Percentiles rank a stretch among this genome's conserved stretches.
Conservation (phyloP, 169 alveolate species). For the Cryptosporidium parvum region DNA sequence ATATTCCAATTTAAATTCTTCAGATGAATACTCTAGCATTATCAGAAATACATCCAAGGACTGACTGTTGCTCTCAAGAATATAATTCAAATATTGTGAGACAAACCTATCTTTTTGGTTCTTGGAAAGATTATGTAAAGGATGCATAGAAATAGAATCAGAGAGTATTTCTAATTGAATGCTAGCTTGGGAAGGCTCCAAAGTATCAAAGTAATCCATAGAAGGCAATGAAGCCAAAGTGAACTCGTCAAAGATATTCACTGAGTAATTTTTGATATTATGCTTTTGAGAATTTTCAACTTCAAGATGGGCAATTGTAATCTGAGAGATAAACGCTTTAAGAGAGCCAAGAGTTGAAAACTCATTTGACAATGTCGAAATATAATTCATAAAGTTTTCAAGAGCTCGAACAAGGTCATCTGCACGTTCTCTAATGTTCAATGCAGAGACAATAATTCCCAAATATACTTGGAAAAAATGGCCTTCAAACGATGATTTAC, state of each 20-base stretch:
- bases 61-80: constrained; percentile 5
- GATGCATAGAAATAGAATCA: not conserved
- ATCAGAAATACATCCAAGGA: constrained; percentile 41
- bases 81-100: constrained; percentile 59
- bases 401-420: constrained; percentile 4
- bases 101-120: constrained; percentile 27
- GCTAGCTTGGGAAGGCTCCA: constrained; percentile 23
- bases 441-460: constrained; percentile 9
- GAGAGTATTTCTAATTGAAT: constrained; percentile 4
- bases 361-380: constrained; percentile 4
- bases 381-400: constrained; percentile 23
- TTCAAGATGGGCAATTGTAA: constrained; percentile 51
- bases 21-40: constrained; percentile 55
- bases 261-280: not conserved
- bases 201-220: constrained; percentile 11
- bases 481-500: not conserved
- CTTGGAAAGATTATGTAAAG: not conserved
- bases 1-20: constrained; percentile 27
- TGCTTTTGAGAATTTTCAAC: not conserved
- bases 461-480: constrained; percentile 27
- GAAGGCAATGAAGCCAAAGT: not conserved
- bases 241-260: constrained; percentile 29
- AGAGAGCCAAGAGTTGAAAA: constrained; percentile 14
- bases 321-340: constrained; percentile 56
- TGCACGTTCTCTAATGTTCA: constrained; percentile 23